phyloP scores from a whole-genome alignment of 2,329 filamentous ascomycete genomes.

The Fusarium tjaetaba region DNA sequence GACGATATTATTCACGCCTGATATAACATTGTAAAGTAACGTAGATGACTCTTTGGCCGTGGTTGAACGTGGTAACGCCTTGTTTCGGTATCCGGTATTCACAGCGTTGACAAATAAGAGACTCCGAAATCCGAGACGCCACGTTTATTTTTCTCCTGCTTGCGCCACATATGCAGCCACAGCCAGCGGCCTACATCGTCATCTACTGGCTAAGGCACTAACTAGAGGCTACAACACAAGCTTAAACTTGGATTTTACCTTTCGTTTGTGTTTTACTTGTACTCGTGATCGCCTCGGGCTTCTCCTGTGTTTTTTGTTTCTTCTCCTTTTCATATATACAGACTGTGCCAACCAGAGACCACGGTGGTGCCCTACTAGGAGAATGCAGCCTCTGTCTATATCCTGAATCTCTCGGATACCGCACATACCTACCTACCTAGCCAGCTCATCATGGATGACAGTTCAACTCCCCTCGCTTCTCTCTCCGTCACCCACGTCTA shows the following conservation, averaged over 20 bases:
- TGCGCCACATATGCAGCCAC: slow-evolving; percentile 21
- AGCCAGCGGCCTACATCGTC: slow-evolving; percentile 6
- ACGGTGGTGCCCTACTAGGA: neutral
- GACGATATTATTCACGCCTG: slow-evolving; percentile 1
- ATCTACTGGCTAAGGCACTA: neutral
- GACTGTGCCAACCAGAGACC: neutral
- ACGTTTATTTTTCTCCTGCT: neutral
- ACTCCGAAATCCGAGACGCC: slow-evolving; percentile 11
- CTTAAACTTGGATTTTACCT: slow-evolving; percentile 3
- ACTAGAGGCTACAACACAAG: neutral
- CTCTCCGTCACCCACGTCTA: slow-evolving; percentile 95
- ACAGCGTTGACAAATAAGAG: slow-evolving; percentile 15
- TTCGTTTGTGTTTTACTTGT: neutral
- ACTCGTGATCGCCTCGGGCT: neutral
- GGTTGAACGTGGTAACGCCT: slow-evolving; percentile 19
- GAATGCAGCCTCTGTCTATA: slow-evolving; percentile 9
- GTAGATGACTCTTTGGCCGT: slow-evolving; percentile 35
- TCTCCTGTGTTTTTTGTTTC: neutral
- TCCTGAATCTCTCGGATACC: neutral
- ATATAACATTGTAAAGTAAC: neutral
- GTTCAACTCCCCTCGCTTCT: slow-evolving; percentile 76
- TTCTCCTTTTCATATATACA: neutral
- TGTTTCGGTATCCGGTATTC: neutral
- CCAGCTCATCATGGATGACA: slow-evolving; percentile 41
- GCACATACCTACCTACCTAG: neutral